Base-by-base conservation (phyloP, 2,329 filamentous ascomycete species). In the Knufia petricola region DNA sequence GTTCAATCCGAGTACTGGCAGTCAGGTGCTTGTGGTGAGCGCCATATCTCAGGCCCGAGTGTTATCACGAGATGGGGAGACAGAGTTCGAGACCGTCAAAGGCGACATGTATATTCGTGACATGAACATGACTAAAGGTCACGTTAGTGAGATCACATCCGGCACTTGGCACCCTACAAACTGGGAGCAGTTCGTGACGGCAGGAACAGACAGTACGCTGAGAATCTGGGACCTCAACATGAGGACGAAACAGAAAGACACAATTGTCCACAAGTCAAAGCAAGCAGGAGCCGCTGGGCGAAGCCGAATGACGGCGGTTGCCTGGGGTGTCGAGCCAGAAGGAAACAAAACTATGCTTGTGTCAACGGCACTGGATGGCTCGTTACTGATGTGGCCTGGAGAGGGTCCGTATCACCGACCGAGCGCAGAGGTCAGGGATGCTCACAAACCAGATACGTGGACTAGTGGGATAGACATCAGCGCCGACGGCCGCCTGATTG, bases 61-160 rank as follows among this genome's bases (percentile, higher is more conserved):
- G 20, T 75, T 96, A 64, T 86, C 80, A 59, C 81, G 92, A 60
- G 90, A 98, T 69, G 92, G 92, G 32, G 87, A 94, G 38, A 75
- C 85, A 6, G 60, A 94, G 42, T 83, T 84, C 1, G 88, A 95
- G 61, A 96, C 95, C 56, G 84, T 88, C 58, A 98, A 98, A 68
- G 92, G 92, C 39, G 92, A 98, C 64, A 96, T 96, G 89, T 98
- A 98, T 61, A 70, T 98, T 56, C 79, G 90, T 48, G 92, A 98
- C 64, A 94, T 96, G 84, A 80, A 95, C 67, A 89, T 96, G 64
- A 98, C 92, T 3, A 96, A 95, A 64, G 92, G 92, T 1, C 92
- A 98, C 66, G 82, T 95, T 46, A 89, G 89, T 3, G 92, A 95
- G 66, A 79, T 95, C 34, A 88, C 87, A 2, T 85, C 83, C 19